A percentile compares a stretch with the other conserved stretches of the same genome.
Conservation (phyloP, 2,329 filamentous ascomycete species). For the Scedosporium boydii region DNA sequence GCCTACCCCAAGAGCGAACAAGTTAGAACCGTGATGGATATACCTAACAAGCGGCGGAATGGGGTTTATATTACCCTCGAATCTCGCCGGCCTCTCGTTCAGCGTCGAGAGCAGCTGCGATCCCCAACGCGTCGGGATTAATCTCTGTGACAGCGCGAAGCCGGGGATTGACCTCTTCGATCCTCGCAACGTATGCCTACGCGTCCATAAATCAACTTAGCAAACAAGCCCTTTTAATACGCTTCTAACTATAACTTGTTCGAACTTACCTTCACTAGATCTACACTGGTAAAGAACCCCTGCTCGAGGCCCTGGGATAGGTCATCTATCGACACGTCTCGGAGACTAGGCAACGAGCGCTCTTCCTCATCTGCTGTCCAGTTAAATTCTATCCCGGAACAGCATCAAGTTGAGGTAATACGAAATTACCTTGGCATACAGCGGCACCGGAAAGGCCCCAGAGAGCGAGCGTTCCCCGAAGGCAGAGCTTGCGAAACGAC, state of each 20-base stretch:
- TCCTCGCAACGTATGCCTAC: conserved; percentile 16
- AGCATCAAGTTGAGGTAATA: not conserved
- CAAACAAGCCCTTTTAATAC: not conserved
- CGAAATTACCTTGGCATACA: not conserved
- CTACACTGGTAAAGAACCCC: conserved; percentile 23
- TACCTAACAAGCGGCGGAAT: not conserved
- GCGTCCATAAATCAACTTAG: not conserved
- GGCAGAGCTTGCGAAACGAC: not conserved
- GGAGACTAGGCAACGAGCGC: conserved; percentile 20
- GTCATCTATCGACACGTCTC: conserved; percentile 23
- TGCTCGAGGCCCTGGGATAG: conserved; percentile 20
- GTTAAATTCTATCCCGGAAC: not conserved
- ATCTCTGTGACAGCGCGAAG: conserved; percentile 24
- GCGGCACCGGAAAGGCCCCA: not conserved
- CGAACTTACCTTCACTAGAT: conserved; percentile 19
- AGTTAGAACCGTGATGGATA: not conserved
- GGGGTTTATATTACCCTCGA: conserved; percentile 11
- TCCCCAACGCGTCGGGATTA: conserved; percentile 23
- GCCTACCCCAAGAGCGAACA: conserved; percentile 12
- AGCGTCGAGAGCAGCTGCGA: conserved; percentile 21
- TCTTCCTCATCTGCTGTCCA: not conserved
- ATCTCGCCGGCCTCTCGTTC: conserved; percentile 18
- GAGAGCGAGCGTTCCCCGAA: not conserved
- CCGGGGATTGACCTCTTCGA: conserved; percentile 14
- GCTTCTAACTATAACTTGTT: too few relatives aligned